These are phyloP conservation scores for Penicillium sclerotigenum DNA, from an alignment of 2,329 filamentous ascomycete genomes.

Conservation along the genomic window DNA sequence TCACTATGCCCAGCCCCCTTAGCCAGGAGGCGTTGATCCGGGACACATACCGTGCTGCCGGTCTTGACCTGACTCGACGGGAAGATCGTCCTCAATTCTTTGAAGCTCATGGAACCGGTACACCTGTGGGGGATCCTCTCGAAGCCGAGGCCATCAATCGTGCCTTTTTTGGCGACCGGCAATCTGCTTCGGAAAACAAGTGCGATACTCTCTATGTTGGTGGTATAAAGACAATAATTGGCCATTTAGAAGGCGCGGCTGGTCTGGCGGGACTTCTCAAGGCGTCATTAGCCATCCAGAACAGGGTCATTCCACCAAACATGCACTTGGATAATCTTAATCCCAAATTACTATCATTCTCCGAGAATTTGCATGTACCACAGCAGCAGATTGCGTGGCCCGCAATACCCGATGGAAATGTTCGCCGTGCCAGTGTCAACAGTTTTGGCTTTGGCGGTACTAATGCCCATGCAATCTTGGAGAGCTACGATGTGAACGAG, in stretches of 20 bases:
- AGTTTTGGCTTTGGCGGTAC: neutral
- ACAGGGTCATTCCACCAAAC: neutral
- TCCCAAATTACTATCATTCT: neutral
- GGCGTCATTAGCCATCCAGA: slow-evolving; percentile 8
- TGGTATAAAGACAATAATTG: slow-evolving; percentile 2
- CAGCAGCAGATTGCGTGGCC: neutral
- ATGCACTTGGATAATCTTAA: slow-evolving; percentile 2
- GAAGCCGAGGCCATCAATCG: neutral
- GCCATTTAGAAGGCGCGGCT: slow-evolving; percentile 27
- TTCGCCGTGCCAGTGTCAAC: neutral
- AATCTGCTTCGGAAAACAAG: too few relatives aligned
- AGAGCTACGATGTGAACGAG: too few relatives aligned
- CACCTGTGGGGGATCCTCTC: slow-evolving; percentile 3
- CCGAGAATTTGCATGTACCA: neutral
- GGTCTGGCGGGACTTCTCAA: slow-evolving; percentile 25
- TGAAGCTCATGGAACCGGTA: slow-evolving; percentile 8
- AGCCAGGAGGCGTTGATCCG: neutral
- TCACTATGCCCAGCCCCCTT: neutral
- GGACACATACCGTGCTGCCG: neutral
- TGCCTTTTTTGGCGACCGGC: neutral
- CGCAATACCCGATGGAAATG: neutral
- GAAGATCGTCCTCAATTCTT: neutral
- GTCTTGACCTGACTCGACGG: neutral
- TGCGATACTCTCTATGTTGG: neutral
- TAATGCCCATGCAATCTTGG: neutral